phyloP scores from a whole-genome alignment of 257 asterid genomes.

The Ajuga chamaepitys region DNA sequence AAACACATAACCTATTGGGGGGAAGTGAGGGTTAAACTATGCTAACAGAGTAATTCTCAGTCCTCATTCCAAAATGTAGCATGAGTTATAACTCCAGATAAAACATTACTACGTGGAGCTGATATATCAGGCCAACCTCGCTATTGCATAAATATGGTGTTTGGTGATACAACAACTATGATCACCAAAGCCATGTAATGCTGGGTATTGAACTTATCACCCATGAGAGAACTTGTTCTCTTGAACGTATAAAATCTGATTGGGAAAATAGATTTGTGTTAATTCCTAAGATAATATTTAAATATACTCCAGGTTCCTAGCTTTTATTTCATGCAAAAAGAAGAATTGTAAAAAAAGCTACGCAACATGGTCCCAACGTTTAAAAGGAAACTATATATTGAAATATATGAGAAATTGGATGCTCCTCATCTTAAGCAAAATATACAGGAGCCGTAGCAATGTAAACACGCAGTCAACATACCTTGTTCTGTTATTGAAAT shows the following conservation, averaged over 20 bases:
- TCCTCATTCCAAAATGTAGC: slow-evolving; percentile 39
- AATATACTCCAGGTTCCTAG: neutral
- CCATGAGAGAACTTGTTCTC: neutral
- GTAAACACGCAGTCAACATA: neutral
- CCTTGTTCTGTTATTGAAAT: slow-evolving; percentile 2
- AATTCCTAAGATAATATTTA: neutral
- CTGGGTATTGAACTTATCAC: slow-evolving; percentile 7
- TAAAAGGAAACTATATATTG: neutral
- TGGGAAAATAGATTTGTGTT: neutral
- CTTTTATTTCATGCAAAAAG: neutral
- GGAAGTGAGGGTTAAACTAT: slow-evolving; percentile 1
- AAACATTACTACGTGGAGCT: slow-evolving; percentile 47
- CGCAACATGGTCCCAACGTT: neutral
- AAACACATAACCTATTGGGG: neutral
- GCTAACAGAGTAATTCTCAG: neutral
- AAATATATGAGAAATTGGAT: neutral
- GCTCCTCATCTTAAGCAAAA: neutral
- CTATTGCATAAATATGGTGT: slow-evolving; percentile 46
- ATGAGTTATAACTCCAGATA: slow-evolving; percentile 62
- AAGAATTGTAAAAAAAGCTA: neutral
- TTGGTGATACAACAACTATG: slow-evolving; percentile 31
- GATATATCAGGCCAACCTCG: slow-evolving; percentile 39
- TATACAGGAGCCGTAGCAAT: neutral
- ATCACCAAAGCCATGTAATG: slow-evolving; percentile 37
- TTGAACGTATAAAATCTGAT: neutral